These are phyloP conservation scores for Combretum micranthum DNA, from an alignment of 345 rosid genomes.

Conservation along the genomic window DNA sequence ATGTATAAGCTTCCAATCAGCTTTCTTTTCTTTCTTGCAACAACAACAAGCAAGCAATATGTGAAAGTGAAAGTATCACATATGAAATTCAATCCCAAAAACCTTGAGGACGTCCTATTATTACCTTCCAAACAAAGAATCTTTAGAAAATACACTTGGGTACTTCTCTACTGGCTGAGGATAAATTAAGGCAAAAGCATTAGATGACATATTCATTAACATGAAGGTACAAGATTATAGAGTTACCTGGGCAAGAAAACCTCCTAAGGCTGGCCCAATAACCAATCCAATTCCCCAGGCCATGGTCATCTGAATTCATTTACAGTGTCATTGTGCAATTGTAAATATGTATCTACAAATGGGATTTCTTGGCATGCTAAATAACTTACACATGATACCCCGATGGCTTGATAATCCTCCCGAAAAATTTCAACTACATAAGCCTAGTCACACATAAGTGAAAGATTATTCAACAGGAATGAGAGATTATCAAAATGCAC, in stretches of 20 bases:
- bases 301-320: constrained; percentile 60
- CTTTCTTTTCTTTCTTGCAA: no score
- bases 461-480: no score
- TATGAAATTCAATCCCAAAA: background rate
- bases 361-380: background rate
- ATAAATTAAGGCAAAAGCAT: background rate
- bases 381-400: constrained; percentile 69
- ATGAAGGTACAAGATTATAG: background rate
- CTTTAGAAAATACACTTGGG: constrained; percentile 63
- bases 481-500: no score
- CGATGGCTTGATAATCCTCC: constrained; percentile 71
- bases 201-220: no score
- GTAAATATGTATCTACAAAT: background rate
- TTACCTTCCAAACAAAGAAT: constrained; percentile 66
- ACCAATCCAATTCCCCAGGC: constrained; percentile 96
- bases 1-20: background rate
- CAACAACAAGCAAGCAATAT: no score
- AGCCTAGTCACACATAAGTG: constrained; percentile 34
- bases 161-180: constrained; percentile 78
- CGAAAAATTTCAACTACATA: constrained; percentile 70
- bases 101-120: constrained; percentile 14
- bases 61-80: no score
- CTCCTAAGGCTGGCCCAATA: constrained; percentile 95
- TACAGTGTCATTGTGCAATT: background rate
- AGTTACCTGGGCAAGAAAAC: constrained; percentile 83